Base-by-base conservation (phyloP, 2,329 filamentous ascomycete species). In the Scorias spongiosa region DNA sequence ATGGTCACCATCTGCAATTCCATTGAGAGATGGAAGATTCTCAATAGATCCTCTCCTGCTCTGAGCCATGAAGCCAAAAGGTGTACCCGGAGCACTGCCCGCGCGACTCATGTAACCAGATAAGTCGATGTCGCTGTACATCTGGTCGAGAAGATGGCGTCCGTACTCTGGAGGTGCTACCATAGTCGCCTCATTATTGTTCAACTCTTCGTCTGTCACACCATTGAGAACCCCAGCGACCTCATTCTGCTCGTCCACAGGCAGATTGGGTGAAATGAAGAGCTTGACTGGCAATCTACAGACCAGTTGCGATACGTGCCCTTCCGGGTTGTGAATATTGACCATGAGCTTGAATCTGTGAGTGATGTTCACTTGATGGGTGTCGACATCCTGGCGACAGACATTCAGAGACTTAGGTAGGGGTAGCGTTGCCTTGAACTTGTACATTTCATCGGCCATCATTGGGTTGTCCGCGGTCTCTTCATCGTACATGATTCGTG, bases 281-380 rank as follows among this genome's bases (percentile, higher is more conserved):
- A 98, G 80, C 44, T 86, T 86, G 12, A 96, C 76, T 1, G 91
- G 88, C 29, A 96, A 76, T 37, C 87, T 91, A 40, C 89, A 89
- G 42, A 89, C 81, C 42, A 95, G 76, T 73, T 96, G 89, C 44
- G 88, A 95, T 44, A 88, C 74, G 58, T 96, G 91, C 0, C 88
- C 89, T 59, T 98, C 91, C 0, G 91, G 89, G 55, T 98, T 96
- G 63, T 87, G 82, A 34, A 98, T 74, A 40, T 89, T 85, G 47
- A 96, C 81, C 41, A 85, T 86, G 57, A 96, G 74, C 66, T 89
- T 89, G 52, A 96, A 74, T 66, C 93, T 93, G 63, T 98, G 91
- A 44, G 85, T 76, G 42, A 96, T 75, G 63, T 91, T 94, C 66
- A 98, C 93, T 42, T 85, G 84, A 54, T 85, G 80, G 17, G 81